phyloP scores from a whole-genome alignment of 2,329 filamentous ascomycete genomes.

The Fusarium napiforme region DNA sequence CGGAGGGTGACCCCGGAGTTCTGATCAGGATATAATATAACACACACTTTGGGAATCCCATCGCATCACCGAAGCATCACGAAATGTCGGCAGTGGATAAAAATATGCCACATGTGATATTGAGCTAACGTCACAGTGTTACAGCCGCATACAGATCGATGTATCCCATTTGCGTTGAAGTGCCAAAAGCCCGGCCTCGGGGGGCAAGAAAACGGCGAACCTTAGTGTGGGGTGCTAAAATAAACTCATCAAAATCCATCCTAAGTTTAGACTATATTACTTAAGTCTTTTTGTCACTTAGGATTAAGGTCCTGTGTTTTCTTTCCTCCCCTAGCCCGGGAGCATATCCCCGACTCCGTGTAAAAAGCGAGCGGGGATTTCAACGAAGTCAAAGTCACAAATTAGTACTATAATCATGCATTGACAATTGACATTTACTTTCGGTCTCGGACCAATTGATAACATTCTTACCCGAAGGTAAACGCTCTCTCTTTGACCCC shows the following conservation, averaged over 20 bases:
- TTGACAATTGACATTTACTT: background rate
- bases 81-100: background rate
- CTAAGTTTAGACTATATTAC: too few species aligned
- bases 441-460: background rate
- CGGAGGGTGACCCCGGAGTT: background rate
- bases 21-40: background rate
- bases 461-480: background rate
- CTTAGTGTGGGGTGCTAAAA: too few species aligned
- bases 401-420: background rate
- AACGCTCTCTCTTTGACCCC: background rate
- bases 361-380: conserved; percentile 34
- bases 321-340: background rate
- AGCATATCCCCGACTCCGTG: conserved; percentile 30
- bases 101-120: background rate
- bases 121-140: background rate
- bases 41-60: accelerated
- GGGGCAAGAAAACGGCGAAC: too few species aligned
- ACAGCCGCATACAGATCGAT: background rate
- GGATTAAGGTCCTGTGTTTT: too few species aligned
- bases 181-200: conserved; percentile 11
- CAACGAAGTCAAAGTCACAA: background rate
- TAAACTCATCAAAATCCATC: too few species aligned
- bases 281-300: too few species aligned
- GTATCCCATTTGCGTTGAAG: background rate
- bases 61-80: background rate